phyloP scores from a whole-genome alignment of 352 stramenopile species.

The Phytophthora cryptogea region DNA sequence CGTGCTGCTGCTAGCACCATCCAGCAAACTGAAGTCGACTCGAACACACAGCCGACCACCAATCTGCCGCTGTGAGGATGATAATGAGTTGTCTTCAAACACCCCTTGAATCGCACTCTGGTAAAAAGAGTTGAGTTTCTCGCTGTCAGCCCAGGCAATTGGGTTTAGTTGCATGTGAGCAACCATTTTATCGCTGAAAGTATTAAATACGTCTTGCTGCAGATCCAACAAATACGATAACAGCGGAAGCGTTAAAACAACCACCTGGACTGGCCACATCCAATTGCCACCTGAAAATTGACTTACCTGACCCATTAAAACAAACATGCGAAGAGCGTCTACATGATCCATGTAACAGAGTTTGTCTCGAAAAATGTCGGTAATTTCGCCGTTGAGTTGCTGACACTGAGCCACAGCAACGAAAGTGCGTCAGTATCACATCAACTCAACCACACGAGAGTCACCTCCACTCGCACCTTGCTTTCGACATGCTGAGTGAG shows the following conservation, averaged over 20 bases:
- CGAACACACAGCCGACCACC: conserved; percentile 52
- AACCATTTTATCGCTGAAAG: conserved; percentile 54
- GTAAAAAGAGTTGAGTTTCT: conserved; percentile 56
- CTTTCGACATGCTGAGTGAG: conserved; percentile 38
- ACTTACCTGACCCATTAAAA: conserved; percentile 77
- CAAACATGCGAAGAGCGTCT: conserved; percentile 54
- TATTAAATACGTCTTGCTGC: conserved; percentile 73
- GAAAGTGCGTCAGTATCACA: background rate
- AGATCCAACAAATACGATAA: conserved; percentile 2
- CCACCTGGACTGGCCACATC: background rate
- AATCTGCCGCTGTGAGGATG: conserved; percentile 39
- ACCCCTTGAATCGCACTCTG: conserved; percentile 60
- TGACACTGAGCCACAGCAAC: conserved; percentile 40
- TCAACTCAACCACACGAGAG: background rate
- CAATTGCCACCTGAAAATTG: background rate
- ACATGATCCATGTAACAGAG: conserved; percentile 58
- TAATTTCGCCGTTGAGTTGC: conserved; percentile 50
- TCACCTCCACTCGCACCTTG: conserved; percentile 19
- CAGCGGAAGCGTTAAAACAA: conserved; percentile 4
- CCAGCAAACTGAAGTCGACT: conserved; percentile 54
- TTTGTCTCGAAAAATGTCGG: conserved; percentile 55
- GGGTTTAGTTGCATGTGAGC: conserved; percentile 57
- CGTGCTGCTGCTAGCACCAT: conserved; percentile 30
- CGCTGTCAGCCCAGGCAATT: conserved; percentile 58
- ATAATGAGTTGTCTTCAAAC: conserved; percentile 50